Conservation (phyloP, 495 filamentous ascomycete species). For the Sphaerosporella brunnea region DNA sequence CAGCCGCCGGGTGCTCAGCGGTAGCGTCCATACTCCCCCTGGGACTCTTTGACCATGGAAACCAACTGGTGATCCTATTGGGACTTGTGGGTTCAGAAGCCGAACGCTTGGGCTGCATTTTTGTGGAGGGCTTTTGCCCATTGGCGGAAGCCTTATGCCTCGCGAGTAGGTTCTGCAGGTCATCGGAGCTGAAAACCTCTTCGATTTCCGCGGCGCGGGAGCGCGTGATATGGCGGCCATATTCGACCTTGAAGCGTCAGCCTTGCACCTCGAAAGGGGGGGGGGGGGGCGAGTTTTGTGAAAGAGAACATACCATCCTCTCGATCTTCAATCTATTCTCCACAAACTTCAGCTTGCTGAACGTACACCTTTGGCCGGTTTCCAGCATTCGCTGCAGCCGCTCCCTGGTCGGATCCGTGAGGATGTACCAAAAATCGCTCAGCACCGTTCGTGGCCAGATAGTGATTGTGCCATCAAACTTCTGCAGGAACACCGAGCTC, state of each 20-base stretch:
- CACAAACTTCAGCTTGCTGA: slow-evolving; percentile 80
- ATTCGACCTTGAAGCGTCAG: slow-evolving; percentile 29
- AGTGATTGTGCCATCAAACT: slow-evolving; percentile 84
- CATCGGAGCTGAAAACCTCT: background rate
- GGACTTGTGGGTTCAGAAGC: background rate
- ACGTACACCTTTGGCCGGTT: slow-evolving; percentile 67
- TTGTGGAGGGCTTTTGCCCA: background rate
- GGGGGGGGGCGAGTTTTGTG: background rate
- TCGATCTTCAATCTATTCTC: slow-evolving; percentile 73
- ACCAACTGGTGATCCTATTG: background rate
- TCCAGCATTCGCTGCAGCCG: slow-evolving; percentile 74
- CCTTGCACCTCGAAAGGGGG: background rate
- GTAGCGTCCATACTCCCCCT: background rate
- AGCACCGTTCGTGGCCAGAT: slow-evolving; percentile 69
- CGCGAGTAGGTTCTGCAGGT: background rate
- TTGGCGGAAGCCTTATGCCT: too few relatives aligned
- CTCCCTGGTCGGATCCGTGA: slow-evolving; percentile 59
- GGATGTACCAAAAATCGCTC: slow-evolving; percentile 69
- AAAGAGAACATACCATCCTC: slow-evolving; percentile 35
- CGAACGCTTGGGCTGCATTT: background rate
- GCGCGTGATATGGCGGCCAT: slow-evolving; percentile 36
- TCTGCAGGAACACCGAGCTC: slow-evolving; percentile 87
- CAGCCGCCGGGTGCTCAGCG: too few relatives aligned
- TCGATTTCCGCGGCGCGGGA: background rate
- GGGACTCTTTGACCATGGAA: background rate